These are phyloP conservation scores for Tulasnella sp. DNA, from an alignment of 768 basidiomycete species.

Conservation along the genomic window DNA sequence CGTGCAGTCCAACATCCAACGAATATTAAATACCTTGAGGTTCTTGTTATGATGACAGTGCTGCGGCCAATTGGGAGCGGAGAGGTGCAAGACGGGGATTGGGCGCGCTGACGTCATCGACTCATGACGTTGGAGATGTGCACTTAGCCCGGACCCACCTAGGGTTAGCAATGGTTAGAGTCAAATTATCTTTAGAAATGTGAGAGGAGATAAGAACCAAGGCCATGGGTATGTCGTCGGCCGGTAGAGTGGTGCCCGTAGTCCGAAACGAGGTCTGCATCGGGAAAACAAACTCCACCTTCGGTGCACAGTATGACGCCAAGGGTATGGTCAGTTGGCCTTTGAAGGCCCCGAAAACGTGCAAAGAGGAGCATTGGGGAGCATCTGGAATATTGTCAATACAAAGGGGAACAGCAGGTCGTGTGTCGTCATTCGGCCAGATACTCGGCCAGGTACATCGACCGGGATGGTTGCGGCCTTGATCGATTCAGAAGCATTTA, in stretches of 20 bases:
- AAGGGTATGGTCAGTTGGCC: background rate
- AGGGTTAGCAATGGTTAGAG: background rate
- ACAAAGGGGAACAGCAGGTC: background rate
- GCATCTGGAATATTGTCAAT: background rate
- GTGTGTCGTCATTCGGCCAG: background rate
- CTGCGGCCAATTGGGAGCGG: background rate
- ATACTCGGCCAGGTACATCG: background rate
- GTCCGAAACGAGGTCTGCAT: background rate
- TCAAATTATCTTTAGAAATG: background rate
- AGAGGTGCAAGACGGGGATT: conserved; percentile 3
- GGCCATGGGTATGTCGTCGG: background rate
- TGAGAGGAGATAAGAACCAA: background rate
- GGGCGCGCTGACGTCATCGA: background rate
- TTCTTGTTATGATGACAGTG: background rate
- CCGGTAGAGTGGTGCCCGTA: background rate
- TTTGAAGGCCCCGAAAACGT: background rate
- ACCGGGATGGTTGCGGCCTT: background rate
- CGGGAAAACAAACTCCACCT: background rate
- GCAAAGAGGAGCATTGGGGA: too few relatives aligned
- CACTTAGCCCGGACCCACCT: background rate
- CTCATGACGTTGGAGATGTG: background rate
- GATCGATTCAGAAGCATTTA: background rate
- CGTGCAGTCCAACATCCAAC: too few relatives aligned
- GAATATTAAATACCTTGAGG: background rate
- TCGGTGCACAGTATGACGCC: background rate